These are phyloP conservation scores for Hypoxylon trugodes DNA, from an alignment of 495 filamentous ascomycete genomes.

Conservation along the genomic window DNA sequence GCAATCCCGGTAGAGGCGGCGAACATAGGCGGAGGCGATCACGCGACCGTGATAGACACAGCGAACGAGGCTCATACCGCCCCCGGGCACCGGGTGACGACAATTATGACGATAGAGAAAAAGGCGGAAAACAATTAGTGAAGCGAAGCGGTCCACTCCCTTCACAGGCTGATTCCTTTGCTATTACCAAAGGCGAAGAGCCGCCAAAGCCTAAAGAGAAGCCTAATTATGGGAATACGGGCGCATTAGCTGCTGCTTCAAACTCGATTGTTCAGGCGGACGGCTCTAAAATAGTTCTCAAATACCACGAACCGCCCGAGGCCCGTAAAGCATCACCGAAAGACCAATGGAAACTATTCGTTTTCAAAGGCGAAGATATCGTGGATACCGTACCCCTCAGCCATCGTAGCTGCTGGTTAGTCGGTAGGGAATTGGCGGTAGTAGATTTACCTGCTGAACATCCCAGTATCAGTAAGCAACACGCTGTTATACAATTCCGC, in stretches of 20 bases:
- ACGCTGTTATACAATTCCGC: constrained; percentile 94
- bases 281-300: constrained; percentile 75
- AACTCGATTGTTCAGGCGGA: constrained; percentile 79
- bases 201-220: constrained; percentile 77
- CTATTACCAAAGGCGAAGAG: constrained; percentile 58
- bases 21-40: constrained; percentile 26
- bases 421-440: constrained; percentile 80
- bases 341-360: constrained; percentile 86
- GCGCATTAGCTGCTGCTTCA: constrained; percentile 84
- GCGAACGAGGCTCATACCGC: constrained; percentile 20
- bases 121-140: constrained; percentile 36
- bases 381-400: constrained; percentile 81
- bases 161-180: constrained; percentile 75
- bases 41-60: constrained; percentile 35
- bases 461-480: constrained; percentile 91
- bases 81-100: constrained; percentile 28
- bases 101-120: constrained; percentile 31
- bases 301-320: constrained; percentile 96
- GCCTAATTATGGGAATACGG: constrained; percentile 84
- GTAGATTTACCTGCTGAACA: constrained; percentile 88
- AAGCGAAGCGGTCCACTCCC: constrained; percentile 67
- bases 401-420: constrained; percentile 84
- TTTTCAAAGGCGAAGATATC: constrained; percentile 86
- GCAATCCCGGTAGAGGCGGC: constrained; percentile 25
- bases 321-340: constrained; percentile 84